Conservation (phyloP, 164 flowering plant genomes). For the Buxus sempervirens region DNA sequence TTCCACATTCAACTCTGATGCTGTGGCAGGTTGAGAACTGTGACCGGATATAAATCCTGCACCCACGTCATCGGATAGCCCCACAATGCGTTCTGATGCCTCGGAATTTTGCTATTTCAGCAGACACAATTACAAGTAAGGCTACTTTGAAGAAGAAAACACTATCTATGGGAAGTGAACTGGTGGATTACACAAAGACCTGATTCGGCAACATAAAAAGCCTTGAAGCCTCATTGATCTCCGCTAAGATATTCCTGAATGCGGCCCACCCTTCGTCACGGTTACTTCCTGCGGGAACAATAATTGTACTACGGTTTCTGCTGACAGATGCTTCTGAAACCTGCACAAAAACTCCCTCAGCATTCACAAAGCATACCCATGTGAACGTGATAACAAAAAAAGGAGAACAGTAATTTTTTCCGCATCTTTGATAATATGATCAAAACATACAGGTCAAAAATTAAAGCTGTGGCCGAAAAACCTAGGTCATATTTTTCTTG, state of each 20-base stretch:
- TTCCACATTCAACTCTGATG: conserved; percentile 64
- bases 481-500: too few species aligned
- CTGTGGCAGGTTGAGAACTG: conserved; percentile 53
- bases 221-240: conserved; percentile 84
- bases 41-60: conserved; percentile 94
- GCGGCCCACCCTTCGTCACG: conserved; percentile 97
- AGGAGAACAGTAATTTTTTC: too few species aligned
- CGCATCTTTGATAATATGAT: too few species aligned
- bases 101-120: conserved; percentile 66
- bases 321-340: conserved; percentile 96
- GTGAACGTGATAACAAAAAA: neutral
- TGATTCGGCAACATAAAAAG: conserved; percentile 68
- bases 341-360: conserved; percentile 30
- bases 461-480: too few species aligned
- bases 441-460: too few species aligned
- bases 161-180: neutral
- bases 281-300: conserved; percentile 91
- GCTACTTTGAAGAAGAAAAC: neutral
- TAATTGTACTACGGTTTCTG: conserved; percentile 95
- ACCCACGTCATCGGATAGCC: conserved; percentile 96
- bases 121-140: conserved; percentile 7
- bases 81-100: conserved; percentile 70
- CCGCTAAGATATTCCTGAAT: conserved; percentile 90
- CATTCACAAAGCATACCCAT: too few species aligned
- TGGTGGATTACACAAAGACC: conserved; percentile 27